Percentiles rank a stretch among this genome's conserved stretches.
These are phyloP conservation scores for Pichia cabralensis DNA, from an alignment of 805 yeast species.

Conservation along the genomic window DNA sequence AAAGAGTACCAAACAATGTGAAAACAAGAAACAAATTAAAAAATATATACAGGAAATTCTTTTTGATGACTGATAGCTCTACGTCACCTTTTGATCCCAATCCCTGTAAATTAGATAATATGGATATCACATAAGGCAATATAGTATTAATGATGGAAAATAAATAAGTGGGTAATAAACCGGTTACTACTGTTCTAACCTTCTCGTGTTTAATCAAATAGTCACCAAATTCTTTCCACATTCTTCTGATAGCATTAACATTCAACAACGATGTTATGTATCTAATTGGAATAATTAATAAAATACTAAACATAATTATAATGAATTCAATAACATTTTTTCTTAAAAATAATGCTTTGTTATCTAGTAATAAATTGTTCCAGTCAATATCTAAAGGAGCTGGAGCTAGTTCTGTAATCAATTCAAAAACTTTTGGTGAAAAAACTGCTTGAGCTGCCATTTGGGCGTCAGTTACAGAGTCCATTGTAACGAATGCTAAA, in stretches of 20 bases:
- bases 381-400: slow-evolving; percentile 94
- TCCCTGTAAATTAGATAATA: slow-evolving; percentile 41
- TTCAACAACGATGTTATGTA: slow-evolving; percentile 49
- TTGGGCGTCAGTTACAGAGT: slow-evolving; percentile 89
- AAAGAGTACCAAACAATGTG: slow-evolving; percentile 50
- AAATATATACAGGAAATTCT: slow-evolving; percentile 51
- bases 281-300: slow-evolving; percentile 45
- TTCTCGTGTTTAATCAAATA: slow-evolving; percentile 39
- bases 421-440: slow-evolving; percentile 78
- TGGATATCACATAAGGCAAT: slow-evolving; percentile 47
- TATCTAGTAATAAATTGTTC: slow-evolving; percentile 42
- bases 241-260: slow-evolving; percentile 41
- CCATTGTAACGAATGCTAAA: slow-evolving; percentile 78
- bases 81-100: slow-evolving; percentile 47
- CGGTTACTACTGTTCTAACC: slow-evolving; percentile 47
- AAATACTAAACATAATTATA: slow-evolving; percentile 39
- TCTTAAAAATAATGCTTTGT: slow-evolving; percentile 27
- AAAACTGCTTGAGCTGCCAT: slow-evolving; percentile 94
- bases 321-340: slow-evolving; percentile 25
- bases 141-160: slow-evolving; percentile 43
- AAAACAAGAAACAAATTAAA: slow-evolving; percentile 53
- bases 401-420: slow-evolving; percentile 83
- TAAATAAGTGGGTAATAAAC: slow-evolving; percentile 51
- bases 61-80: slow-evolving; percentile 45
- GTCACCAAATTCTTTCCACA: slow-evolving; percentile 53